Percentiles rank a stretch among this genome's conserved stretches.
Conservation (phyloP, 768 basidiomycete species). For the Tubosaeta brunneosetosa region DNA sequence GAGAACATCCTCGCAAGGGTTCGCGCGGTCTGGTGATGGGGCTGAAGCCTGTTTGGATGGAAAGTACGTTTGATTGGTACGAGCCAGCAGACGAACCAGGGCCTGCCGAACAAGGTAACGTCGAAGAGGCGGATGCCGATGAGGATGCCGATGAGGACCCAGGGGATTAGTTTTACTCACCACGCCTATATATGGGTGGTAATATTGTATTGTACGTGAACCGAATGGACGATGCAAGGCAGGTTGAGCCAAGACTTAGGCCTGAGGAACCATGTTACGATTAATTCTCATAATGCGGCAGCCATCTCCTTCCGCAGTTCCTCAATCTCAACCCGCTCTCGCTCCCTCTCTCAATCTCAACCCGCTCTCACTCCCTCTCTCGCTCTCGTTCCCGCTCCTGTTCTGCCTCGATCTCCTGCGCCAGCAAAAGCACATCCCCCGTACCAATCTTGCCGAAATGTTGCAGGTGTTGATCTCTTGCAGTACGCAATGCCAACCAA, state of each 20-base stretch:
- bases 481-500: slow-evolving; percentile 76
- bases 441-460: slow-evolving; percentile 81
- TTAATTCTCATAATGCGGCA: no score
- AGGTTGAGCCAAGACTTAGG: no score
- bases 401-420: slow-evolving; percentile 33
- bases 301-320: no score
- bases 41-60: background rate
- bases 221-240: no score
- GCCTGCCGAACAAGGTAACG: no score
- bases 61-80: background rate
- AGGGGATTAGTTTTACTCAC: no score
- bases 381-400: slow-evolving; percentile 36
- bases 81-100: background rate
- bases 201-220: no score
- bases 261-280: no score
- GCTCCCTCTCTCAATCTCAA: no score
- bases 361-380: slow-evolving; percentile 27
- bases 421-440: slow-evolving; percentile 58
- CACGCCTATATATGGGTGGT: no score
- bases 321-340: slow-evolving; percentile 16
- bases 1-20: background rate
- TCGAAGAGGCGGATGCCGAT: no score
- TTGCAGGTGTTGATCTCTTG: slow-evolving; percentile 67
- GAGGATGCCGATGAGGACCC: no score
- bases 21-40: background rate